Base-by-base conservation (phyloP, 2,329 filamentous ascomycete species). In the Stemphylium beticola region DNA sequence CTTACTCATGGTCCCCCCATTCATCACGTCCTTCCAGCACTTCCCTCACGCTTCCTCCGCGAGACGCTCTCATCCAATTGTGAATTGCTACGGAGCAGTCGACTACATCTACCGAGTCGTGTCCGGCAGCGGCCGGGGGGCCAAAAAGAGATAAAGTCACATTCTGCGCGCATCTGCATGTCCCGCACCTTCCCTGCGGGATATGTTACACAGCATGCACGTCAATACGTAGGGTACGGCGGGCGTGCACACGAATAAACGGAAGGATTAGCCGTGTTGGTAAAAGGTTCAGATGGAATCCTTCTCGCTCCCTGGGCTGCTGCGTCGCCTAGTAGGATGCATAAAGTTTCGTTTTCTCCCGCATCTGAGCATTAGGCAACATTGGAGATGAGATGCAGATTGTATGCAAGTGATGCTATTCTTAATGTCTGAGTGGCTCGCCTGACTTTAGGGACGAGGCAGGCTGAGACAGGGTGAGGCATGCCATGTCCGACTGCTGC, bases 121-220 rank as follows among this genome's bases (percentile, higher is more conserved):
- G 51, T 15, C 29, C 36, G 29, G 41, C 49, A 46, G 49, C 49
- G 18, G 20, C 41, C 48, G 36, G 18, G 36, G 18, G 36, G 20
- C 24, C 26, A 39, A 45, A 36, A 32, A 31, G 42, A 45, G 42
- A 45, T n/a, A 24, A 45, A 32, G 12, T 26, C 15, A 22, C 15
- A 36, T 26, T 48, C 34, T 15, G 24, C n/a, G 44, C 17, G 34
- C 36, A 31, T 26, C 24, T 47, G 36, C 45, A 39, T 48, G 45
- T 26, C 37, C 36, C 36, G 45, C 26, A 24, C 20, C 15, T 29
- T 34, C 32, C 32, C 32, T 46, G 43, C 46, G 40, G 38, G 40
- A 45, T 42, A 40, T 54, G 46, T 54, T 54, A 29, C 39, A 54
- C 51, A 54, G 51, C 39, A 50, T 54, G 51, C 45, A 42, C 34